Evolutionary conservation across 352 stramenopile species (phyloP).

Genomic region (Phytopythium ostracodes): DNA sequence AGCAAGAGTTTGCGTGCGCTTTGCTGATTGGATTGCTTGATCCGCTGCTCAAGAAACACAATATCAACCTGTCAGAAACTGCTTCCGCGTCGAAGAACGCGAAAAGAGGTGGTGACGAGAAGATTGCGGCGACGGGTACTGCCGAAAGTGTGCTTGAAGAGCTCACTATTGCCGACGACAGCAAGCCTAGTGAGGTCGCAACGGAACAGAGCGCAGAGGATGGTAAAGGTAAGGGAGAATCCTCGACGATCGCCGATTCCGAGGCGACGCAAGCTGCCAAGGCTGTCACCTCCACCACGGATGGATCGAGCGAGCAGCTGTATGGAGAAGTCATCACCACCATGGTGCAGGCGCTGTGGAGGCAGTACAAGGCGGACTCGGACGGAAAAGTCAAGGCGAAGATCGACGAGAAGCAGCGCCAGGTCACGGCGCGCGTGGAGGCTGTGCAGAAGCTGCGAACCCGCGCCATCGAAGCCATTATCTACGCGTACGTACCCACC

Average conservation of each 20-base stretch:
- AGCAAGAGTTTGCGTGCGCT: slow-evolving; percentile 72
- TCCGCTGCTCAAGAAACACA: slow-evolving; percentile 63
- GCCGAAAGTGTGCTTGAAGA: slow-evolving; percentile 1
- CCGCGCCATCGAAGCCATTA: slow-evolving; percentile 50
- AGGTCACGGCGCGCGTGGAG: slow-evolving; percentile 60
- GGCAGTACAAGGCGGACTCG: slow-evolving; percentile 44
- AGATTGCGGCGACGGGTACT: background rate
- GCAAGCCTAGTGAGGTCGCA: background rate
- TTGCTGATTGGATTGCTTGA: slow-evolving; percentile 71
- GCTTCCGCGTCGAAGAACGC: background rate
- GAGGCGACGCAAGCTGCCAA: slow-evolving; percentile 6
- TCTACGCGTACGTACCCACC: slow-evolving; percentile 47
- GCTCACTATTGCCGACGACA: slow-evolving; percentile 3
- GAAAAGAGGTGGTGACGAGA: background rate
- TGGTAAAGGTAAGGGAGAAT: slow-evolving; percentile 15
- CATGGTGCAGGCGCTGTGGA: slow-evolving; percentile 69
- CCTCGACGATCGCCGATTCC: background rate
- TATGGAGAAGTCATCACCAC: slow-evolving; percentile 74
- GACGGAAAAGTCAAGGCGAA: slow-evolving; percentile 55
- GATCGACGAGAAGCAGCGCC: slow-evolving; percentile 76
- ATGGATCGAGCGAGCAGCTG: slow-evolving; percentile 22
- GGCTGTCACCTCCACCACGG: background rate
- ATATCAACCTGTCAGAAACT: slow-evolving; percentile 34
- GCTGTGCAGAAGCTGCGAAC: slow-evolving; percentile 54
- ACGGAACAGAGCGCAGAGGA: background rate